Percentiles rank a stretch among this genome's conserved stretches.
These are phyloP conservation scores for Schizochytrium sp. DNA, from an alignment of 108 stramenopile genomes.

Conservation along the genomic window DNA sequence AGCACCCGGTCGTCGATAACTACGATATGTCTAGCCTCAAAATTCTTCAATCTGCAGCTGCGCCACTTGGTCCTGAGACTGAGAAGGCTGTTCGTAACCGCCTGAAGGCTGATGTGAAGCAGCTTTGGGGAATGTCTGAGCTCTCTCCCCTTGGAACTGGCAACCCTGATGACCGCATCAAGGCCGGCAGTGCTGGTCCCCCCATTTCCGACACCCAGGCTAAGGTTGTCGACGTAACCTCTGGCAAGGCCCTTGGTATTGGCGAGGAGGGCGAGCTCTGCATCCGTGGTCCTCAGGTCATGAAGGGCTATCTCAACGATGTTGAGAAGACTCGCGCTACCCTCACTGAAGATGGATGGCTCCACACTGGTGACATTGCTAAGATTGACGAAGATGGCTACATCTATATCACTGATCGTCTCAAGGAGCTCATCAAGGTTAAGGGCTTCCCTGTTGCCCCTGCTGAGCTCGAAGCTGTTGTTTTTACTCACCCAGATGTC, in stretches of 20 bases:
- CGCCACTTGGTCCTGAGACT: constrained; percentile 83
- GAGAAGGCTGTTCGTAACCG: constrained; percentile 80
- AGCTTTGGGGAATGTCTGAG: constrained; percentile 92
- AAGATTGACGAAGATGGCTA: constrained; percentile 88
- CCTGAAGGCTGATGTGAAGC: constrained; percentile 79
- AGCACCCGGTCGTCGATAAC: constrained; percentile 84
- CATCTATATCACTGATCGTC: constrained; percentile 87
- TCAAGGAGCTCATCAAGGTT: constrained; percentile 94
- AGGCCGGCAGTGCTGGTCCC: constrained; percentile 81
- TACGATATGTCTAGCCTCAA: constrained; percentile 81
- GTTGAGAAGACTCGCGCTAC: constrained; percentile 84
- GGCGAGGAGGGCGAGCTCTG: constrained; percentile 83
- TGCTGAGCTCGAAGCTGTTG: constrained; percentile 91
- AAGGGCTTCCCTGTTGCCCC: constrained; percentile 92
- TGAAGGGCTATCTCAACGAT: constrained; percentile 87
- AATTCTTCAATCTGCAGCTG: constrained; percentile 84
- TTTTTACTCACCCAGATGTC: constrained; percentile 83
- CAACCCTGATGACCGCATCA: constrained; percentile 76
- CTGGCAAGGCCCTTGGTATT: constrained; percentile 80
- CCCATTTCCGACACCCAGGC: constrained; percentile 79
- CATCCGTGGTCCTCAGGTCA: constrained; percentile 85
- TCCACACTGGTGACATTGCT: constrained; percentile 88
- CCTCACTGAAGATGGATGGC: constrained; percentile 82
- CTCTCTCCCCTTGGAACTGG: constrained; percentile 68
- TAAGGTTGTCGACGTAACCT: constrained; percentile 83